A percentile compares a stretch with the other conserved stretches of the same genome.
These are phyloP conservation scores for Colletotrichum sp. DNA, from an alignment of 2,329 filamentous ascomycete species.

Conservation along the genomic window DNA sequence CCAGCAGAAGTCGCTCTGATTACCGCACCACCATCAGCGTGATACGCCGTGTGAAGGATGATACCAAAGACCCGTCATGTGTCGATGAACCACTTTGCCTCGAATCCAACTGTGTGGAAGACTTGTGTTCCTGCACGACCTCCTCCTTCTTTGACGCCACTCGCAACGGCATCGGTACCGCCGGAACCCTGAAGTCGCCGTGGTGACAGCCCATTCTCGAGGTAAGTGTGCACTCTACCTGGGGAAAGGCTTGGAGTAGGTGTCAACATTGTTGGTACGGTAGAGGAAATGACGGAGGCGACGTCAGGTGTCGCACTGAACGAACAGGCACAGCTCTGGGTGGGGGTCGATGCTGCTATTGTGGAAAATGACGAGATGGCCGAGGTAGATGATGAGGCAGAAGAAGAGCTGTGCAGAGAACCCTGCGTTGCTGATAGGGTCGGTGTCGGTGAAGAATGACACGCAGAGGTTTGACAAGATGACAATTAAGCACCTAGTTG, in stretches of 20 bases:
- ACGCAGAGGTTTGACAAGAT: background rate
- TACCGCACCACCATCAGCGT: background rate
- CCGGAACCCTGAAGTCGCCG: background rate
- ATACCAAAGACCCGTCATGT: background rate
- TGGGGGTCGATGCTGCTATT: background rate
- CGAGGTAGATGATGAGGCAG: background rate
- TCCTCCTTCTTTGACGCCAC: background rate
- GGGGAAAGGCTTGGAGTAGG: background rate
- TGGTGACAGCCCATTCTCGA: background rate
- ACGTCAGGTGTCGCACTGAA: background rate
- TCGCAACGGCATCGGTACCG: background rate
- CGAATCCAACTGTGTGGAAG: background rate
- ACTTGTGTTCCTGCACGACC: background rate
- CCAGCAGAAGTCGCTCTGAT: background rate
- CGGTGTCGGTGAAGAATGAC: background rate
- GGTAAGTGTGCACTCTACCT: rapidly evolving
- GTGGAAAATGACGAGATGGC: too few species aligned
- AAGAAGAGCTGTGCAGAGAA: background rate
- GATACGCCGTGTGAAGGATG: background rate
- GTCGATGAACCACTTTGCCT: background rate
- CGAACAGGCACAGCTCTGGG: background rate
- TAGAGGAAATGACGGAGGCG: background rate
- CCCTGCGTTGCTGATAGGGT: background rate
- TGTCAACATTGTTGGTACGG: background rate
- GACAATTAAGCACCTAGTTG: background rate